phyloP scores from a whole-genome alignment of 2,329 filamentous ascomycete species.

The Monilinia polystroma region DNA sequence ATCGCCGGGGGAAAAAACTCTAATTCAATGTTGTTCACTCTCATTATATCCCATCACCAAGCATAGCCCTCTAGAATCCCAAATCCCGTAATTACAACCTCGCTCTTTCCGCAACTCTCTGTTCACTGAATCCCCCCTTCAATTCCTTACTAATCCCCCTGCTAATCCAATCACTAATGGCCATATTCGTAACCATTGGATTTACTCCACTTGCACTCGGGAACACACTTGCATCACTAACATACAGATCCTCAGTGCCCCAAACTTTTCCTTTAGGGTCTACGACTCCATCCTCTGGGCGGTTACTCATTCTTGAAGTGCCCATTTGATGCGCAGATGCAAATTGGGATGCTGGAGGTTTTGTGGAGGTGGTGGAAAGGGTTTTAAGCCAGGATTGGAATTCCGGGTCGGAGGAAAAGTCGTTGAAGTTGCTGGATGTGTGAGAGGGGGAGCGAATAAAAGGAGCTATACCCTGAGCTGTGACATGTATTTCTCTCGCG shows the following conservation, averaged over 20 bases:
- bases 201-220: conserved; percentile 77
- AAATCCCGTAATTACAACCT: conserved; percentile 21
- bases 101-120: conserved; percentile 16
- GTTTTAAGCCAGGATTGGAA: conserved; percentile 62
- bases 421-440: not conserved
- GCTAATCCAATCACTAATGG: conserved; percentile 64
- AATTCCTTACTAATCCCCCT: conserved; percentile 54
- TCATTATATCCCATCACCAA: not conserved
- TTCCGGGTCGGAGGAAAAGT: conserved; percentile 48
- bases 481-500: conserved; percentile 74
- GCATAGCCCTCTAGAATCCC: not conserved
- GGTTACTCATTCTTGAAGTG: conserved; percentile 66
- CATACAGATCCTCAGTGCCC: conserved; percentile 63
- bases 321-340: conserved; percentile 81
- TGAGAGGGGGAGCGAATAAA: conserved; percentile 49
- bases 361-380: conserved; percentile 1
- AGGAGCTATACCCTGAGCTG: conserved; percentile 59
- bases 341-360: conserved; percentile 44
- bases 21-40: not conserved
- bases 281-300: conserved; percentile 54
- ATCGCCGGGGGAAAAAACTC: not conserved
- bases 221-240: conserved; percentile 74
- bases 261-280: conserved; percentile 61
- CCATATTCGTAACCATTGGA: conserved; percentile 78
- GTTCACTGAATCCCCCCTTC: conserved; percentile 13